phyloP scores from a whole-genome alignment of 768 basidiomycete species.

The Tephrocybe rancida region DNA sequence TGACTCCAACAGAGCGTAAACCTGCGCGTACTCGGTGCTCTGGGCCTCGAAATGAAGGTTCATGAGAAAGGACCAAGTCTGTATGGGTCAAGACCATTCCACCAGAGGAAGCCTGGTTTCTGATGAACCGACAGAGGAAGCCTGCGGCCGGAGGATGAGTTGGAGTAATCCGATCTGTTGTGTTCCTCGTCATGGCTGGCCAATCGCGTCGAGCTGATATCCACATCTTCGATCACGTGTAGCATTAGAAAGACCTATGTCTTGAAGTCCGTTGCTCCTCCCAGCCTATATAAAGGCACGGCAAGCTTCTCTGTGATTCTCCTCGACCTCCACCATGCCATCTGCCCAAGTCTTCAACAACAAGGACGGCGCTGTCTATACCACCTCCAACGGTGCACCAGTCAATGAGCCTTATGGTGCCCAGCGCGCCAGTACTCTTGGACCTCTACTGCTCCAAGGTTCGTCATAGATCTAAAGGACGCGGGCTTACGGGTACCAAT shows the following conservation, averaged over 20 bases:
- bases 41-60: conserved; percentile 69
- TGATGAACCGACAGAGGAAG: neutral
- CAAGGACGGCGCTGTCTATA: conserved; percentile 70
- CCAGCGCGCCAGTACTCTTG: conserved; percentile 72
- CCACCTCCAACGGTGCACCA: conserved; percentile 84
- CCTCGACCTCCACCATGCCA: conserved; percentile 50
- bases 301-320: conserved; percentile 14
- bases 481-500: too few relatives aligned
- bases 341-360: conserved; percentile 56
- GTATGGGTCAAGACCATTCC: neutral
- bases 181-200: neutral
- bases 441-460: conserved; percentile 92
- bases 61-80: neutral
- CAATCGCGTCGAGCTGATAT: conserved; percentile 7
- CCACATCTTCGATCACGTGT: conserved; percentile 8
- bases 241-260: neutral
- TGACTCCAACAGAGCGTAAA: conserved; percentile 2
- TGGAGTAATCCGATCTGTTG: neutral
- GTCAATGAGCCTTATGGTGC: conserved; percentile 76
- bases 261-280: neutral
- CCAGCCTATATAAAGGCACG: conserved; percentile 13
- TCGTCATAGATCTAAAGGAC: conserved; percentile 22
- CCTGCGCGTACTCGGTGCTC: conserved; percentile 79
- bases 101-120: neutral
- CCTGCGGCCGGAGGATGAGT: neutral